Conservation (phyloP, 106 monocot genomes). For the Hemerocallis citrina region DNA sequence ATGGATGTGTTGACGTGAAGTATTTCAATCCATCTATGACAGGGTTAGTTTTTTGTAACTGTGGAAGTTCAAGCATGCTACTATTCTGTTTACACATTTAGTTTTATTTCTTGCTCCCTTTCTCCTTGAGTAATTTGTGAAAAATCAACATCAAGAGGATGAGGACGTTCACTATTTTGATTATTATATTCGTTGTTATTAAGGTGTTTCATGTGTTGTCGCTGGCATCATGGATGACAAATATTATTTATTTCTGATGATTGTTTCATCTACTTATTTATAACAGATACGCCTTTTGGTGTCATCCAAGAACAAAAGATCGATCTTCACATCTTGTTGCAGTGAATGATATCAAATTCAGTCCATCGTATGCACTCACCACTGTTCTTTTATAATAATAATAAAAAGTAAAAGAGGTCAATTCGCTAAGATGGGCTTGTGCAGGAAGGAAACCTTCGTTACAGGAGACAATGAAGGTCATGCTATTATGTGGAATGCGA, state of each 20-base stretch:
- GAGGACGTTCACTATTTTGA: no score
- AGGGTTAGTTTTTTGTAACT: conserved; percentile 26
- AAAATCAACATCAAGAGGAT: no score
- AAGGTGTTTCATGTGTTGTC: no score
- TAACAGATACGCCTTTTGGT: conserved; percentile 45
- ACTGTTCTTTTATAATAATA: conserved; percentile 1
- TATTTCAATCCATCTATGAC: conserved; percentile 25
- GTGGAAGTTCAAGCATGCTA: background rate
- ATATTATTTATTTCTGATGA: no score
- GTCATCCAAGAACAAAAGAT: conserved; percentile 55
- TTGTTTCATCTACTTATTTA: background rate
- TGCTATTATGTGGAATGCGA: conserved; percentile 57
- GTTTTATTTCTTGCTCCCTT: no score
- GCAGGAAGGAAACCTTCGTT: conserved; percentile 45
- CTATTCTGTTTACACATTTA: background rate
- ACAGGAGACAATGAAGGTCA: conserved; percentile 74
- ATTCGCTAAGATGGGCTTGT: conserved; percentile 13
- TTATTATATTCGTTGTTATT: background rate
- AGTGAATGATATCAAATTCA: conserved; percentile 52
- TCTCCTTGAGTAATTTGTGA: no score
- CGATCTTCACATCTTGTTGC: conserved; percentile 33
- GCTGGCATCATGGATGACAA: no score
- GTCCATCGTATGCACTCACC: conserved; percentile 25
- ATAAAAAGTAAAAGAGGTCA: no score
- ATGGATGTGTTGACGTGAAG: conserved; percentile 45